Evolutionary conservation across 305 asterid species (phyloP), one percentile per base, ranked within the genome.

Genomic region (Fraxinus dipetala): DNA sequence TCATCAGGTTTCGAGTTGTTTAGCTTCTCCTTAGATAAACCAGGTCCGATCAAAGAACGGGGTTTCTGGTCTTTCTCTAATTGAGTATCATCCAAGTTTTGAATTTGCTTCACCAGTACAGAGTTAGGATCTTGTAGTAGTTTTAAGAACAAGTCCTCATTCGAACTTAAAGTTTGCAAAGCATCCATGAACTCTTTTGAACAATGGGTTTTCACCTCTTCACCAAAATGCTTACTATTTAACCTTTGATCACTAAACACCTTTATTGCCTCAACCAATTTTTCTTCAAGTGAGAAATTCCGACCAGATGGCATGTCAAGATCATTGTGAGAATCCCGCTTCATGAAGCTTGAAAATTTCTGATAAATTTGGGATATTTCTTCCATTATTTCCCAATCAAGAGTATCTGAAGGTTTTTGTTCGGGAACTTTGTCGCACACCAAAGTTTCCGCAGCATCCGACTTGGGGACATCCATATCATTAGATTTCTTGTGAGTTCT

Each of bases 171-270:
- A 2, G 79, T 84, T 83, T 90, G 85, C 85, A 95, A 78, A 81
- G 93, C 93, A 92, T 94, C 95, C 89, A 87, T 79, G 78, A 90
- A 85, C 83, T 93, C 98, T 79, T 81, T 85, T 0, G 97, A 89
- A 79, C 83, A 84, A 79, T 76, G 84, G 74, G 83, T 65, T 83
- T 86, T 88, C 61, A 79, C 92, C 61, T 91, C 91, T 56, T 90
- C 94, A 43, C 86, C 89, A 63, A 85, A 86, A 74, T 67, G 88
- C 76, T 85, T 87, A 75, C 81, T 80, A 48, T 81, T 79, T 75
- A 91, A 76, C 84, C 85, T 88, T 81, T 86, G 91, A 86, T 91
- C 95, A 16, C 90, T 86, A 78, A 92, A 85, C 77, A 90, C 84
- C 86, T 92, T 90, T 36, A 94, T 87, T 8, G 95, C 94, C 34